Conservation (phyloP, 2,329 filamentous ascomycete species). For the Xylaria polymorpha region DNA sequence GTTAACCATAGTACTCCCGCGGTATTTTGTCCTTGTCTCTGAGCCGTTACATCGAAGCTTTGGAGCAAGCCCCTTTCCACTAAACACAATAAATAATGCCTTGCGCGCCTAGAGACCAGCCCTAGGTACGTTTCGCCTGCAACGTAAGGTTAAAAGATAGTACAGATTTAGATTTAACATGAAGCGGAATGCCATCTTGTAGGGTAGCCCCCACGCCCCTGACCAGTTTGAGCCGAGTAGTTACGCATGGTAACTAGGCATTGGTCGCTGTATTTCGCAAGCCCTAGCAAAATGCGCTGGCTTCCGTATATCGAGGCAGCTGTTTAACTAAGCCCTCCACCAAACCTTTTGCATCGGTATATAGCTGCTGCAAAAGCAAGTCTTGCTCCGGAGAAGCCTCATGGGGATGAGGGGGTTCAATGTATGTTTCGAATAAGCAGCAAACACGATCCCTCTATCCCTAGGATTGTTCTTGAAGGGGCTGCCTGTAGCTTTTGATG, state of each 20-base stretch:
- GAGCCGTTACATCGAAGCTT: neutral
- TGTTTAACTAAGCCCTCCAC: constrained; percentile 32
- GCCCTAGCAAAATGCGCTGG: neutral
- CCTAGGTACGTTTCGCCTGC: neutral
- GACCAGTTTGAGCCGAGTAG: neutral
- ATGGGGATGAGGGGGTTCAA: constrained; percentile 31
- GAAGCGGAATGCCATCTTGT: neutral
- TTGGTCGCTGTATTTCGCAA: neutral
- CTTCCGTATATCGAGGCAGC: constrained; percentile 5
- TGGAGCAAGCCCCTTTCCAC: neutral
- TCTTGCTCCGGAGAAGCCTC: constrained; percentile 34
- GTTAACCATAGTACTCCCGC: neutral
- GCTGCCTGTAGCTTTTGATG: neutral
- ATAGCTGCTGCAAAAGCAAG: constrained; percentile 32
- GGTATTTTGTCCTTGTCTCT: neutral
- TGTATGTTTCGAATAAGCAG: constrained; percentile 38
- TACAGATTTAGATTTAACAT: neutral
- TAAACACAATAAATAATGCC: neutral
- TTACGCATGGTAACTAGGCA: neutral
- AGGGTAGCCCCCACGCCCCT: neutral
- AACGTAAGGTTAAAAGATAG: neutral
- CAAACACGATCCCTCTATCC: constrained; percentile 41
- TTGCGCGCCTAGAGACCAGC: neutral
- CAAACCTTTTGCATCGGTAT: constrained; percentile 33
- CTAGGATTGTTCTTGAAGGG: constrained; percentile 13